Base-by-base conservation (phyloP, 2,329 filamentous ascomycete species). In the Neurospora sp. region DNA sequence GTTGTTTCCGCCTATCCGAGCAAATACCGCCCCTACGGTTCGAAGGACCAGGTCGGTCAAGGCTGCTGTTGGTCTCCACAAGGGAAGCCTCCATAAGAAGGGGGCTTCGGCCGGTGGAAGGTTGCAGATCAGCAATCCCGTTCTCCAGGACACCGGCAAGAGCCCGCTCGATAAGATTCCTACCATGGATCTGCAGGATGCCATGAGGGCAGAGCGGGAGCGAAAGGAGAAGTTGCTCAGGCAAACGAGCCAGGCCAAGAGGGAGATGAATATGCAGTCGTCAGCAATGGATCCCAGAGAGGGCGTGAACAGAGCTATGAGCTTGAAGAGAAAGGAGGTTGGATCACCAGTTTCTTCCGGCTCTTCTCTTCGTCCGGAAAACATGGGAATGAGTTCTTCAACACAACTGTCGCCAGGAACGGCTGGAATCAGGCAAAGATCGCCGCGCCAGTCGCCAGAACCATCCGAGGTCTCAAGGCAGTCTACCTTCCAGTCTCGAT, bases 371-470 rank as follows among this genome's bases (percentile, higher is more conserved):
- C 23, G 75, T 69, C 68, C 78, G 75, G 39, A 77, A 2, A 78
- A 62, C 41, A 67, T 78, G 67, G 83, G 81, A 1, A 79, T 77
- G 12, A 83, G 82, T 4, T 84, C 83, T 11, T 84, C 82, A 1
- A 80, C 82, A 8, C 82, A 86, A 74, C 76, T 85, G 6, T 88
- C 86, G 4, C 86, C 86, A 0, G 82, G 81, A 2, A 76, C 79
- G 4, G 85, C 87, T 6, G 83, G 82, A 62, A 73, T 87, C 37
- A 81, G 85, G 11, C 81, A 84, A 73, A 80, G 86, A 66, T 88
- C 86, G 1, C 86, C 86, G 17, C 78, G 82, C 66, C 79, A 82
- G 8, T 73, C 77, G 6, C 71, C 75, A 6, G 73, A 74, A 11
- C 33, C 68, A 17, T 37, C 39, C 8, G 46, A 46, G 46, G 39